Evolutionary conservation across 768 basidiomycete species (phyloP).

Genomic region (Baorangia bicolor): DNA sequence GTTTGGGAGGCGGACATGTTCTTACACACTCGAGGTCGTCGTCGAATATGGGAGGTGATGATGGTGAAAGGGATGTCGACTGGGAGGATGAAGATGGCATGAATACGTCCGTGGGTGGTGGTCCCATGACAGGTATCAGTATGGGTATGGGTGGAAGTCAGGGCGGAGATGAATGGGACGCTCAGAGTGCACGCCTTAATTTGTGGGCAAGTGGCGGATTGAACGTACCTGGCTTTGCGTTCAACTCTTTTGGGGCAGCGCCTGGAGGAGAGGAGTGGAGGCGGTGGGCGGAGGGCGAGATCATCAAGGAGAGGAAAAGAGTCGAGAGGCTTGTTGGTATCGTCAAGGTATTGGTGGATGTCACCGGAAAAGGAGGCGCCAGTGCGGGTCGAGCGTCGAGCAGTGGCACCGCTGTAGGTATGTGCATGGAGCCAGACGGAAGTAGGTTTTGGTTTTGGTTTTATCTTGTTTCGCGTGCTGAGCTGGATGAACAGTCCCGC

Average conservation of each 20-base stretch:
- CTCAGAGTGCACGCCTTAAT: conserved; percentile 16
- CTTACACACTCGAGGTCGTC: conserved; percentile 29
- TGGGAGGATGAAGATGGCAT: conserved; percentile 32
- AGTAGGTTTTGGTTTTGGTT: conserved; percentile 7
- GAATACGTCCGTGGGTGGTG: conserved; percentile 1
- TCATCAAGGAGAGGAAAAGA: conserved; percentile 56
- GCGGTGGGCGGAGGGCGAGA: conserved; percentile 37
- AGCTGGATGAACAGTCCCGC: conserved; percentile 16
- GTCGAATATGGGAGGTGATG: conserved; percentile 26
- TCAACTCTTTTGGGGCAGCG: conserved; percentile 5
- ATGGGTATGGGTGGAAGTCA: conserved; percentile 13
- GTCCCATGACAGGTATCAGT: conserved; percentile 13
- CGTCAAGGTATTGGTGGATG: conserved; percentile 63
- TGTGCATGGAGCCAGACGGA: conserved; percentile 9
- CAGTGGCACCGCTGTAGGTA: background rate
- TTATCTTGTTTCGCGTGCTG: background rate
- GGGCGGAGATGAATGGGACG: conserved; percentile 26
- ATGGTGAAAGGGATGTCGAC: conserved; percentile 25
- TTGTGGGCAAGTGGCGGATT: conserved; percentile 12
- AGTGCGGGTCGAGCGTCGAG: background rate
- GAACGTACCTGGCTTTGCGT: conserved; percentile 12
- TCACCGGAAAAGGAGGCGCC: conserved; percentile 43
- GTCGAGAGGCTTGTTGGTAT: conserved; percentile 60
- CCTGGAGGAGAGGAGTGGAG: conserved; percentile 27
- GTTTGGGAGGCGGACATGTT: conserved; percentile 15